A percentile compares a stretch with the other conserved stretches of the same genome.
Evolutionary conservation across 495 filamentous ascomycete genomes (phyloP).

Genomic region (Lasiosphaeriaceae sp.): DNA sequence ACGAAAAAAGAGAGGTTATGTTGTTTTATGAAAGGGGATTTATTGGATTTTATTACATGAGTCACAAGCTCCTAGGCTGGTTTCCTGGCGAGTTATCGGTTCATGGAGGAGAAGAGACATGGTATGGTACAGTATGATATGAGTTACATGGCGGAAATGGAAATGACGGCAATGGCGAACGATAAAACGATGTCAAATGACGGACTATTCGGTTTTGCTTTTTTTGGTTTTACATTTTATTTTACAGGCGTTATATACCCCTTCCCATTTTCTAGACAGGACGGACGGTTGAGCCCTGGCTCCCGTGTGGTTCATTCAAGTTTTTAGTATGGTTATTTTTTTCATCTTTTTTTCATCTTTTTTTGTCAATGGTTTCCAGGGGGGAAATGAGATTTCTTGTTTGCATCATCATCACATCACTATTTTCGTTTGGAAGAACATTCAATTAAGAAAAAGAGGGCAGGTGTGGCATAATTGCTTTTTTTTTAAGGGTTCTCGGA

Average conservation of each 20-base stretch:
- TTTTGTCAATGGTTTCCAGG: too few relatives aligned
- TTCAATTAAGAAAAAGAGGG: too few relatives aligned
- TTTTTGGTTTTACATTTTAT: background rate
- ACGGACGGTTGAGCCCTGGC: conserved; percentile 12
- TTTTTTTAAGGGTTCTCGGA: background rate
- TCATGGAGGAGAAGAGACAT: background rate
- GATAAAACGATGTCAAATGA: background rate
- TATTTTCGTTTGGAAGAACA: too few relatives aligned
- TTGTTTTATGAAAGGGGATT: background rate
- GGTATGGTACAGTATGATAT: background rate
- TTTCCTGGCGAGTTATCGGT: conserved; percentile 2
- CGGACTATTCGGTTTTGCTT: background rate
- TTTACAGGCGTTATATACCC: conserved; percentile 4
- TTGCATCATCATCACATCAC: too few relatives aligned
- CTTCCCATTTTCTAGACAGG: conserved; percentile 4
- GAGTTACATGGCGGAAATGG: background rate
- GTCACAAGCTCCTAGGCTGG: conserved; percentile 1
- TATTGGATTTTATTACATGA: background rate
- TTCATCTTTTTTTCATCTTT: conserved; percentile 2
- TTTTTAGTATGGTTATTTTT: background rate
- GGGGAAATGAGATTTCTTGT: too few relatives aligned
- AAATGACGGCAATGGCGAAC: background rate
- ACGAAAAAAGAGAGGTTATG: background rate
- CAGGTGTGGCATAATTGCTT: too few relatives aligned
- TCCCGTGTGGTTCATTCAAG: conserved; percentile 1